phyloP scores from a whole-genome alignment of 1,139 yeast species.

The Sugiyamaella pinicola region DNA sequence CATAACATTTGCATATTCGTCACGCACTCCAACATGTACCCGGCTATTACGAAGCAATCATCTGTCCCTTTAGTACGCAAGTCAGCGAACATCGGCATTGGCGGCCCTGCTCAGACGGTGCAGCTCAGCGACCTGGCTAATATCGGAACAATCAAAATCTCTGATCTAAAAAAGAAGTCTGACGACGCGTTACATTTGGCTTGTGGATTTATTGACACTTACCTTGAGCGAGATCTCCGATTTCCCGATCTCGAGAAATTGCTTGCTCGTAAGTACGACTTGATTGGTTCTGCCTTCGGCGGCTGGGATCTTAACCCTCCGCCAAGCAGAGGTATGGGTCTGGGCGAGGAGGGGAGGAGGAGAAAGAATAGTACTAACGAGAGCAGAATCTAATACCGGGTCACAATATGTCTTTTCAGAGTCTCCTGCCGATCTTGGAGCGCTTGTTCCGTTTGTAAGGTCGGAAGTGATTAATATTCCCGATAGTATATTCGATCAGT shows the following conservation, averaged over 20 bases:
- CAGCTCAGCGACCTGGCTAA: slow-evolving; percentile 19
- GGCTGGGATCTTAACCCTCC: slow-evolving; percentile 11
- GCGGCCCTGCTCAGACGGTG: slow-evolving; percentile 9
- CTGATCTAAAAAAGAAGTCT: slow-evolving; percentile 28
- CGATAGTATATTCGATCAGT: slow-evolving; percentile 77
- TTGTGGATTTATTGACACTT: slow-evolving; percentile 41
- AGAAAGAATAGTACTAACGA: slow-evolving; percentile 2
- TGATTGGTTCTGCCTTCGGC: neutral
- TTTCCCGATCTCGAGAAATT: slow-evolving; percentile 46
- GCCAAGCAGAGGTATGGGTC: slow-evolving; percentile 3
- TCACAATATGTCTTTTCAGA: slow-evolving; percentile 17
- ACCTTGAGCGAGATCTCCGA: slow-evolving; percentile 41
- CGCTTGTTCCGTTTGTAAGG: slow-evolving; percentile 77
- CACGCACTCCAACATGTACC: slow-evolving; percentile 1
- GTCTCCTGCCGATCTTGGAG: slow-evolving; percentile 34
- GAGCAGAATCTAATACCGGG: slow-evolving; percentile 9
- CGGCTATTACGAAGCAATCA: slow-evolving; percentile 2
- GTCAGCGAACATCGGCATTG: slow-evolving; percentile 9
- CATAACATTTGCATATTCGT: neutral
- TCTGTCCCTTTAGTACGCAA: slow-evolving; percentile 3
- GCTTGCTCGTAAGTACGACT: slow-evolving; percentile 35
- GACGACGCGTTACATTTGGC: slow-evolving; percentile 42
- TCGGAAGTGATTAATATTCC: slow-evolving; percentile 73
- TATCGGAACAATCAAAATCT: slow-evolving; percentile 28
- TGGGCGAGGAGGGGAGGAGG: slow-evolving; percentile 1